phyloP scores from a whole-genome alignment of 768 basidiomycete species.

The Suillus occidentalis region DNA sequence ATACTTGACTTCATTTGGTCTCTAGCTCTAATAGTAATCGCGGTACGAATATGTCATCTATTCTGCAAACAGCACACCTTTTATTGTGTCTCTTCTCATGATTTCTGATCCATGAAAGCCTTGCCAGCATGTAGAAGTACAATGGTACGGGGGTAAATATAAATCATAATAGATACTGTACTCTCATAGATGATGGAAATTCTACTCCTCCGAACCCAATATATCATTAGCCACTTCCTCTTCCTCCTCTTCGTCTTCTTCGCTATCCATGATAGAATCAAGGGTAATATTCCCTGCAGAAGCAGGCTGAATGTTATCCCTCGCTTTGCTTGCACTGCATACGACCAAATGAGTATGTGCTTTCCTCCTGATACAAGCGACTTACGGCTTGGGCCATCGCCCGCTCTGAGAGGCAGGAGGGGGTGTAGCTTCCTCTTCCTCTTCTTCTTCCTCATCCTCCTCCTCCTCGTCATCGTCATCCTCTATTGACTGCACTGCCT shows the following conservation, averaged over 20 bases:
- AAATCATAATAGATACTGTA: conserved; percentile 7
- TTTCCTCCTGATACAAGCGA: not conserved
- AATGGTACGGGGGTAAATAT: not conserved
- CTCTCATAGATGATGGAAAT: not conserved
- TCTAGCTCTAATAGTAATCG: no score
- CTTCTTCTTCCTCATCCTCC: conserved; percentile 40
- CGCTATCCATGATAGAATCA: conserved; percentile 57
- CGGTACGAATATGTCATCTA: not conserved
- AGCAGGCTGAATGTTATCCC: conserved; percentile 16
- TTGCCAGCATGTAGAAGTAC: not conserved
- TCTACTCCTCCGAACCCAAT: conserved; percentile 33
- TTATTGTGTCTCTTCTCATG: no score
- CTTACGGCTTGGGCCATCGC: conserved; percentile 14
- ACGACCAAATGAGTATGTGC: not conserved
- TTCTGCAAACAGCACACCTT: not conserved
- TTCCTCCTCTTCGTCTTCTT: conserved; percentile 46
- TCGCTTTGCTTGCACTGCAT: conserved; percentile 17
- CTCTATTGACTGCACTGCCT: conserved; percentile 25
- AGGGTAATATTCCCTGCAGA: conserved; percentile 20
- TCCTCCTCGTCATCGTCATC: conserved; percentile 37
- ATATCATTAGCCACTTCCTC: conserved; percentile 47
- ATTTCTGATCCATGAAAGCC: not conserved
- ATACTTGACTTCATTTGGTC: not conserved
- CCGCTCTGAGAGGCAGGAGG: conserved; percentile 17
- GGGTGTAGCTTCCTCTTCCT: conserved; percentile 42